Percentiles rank a stretch among this genome's conserved stretches.
Evolutionary conservation across 1,284 basidiomycete species (phyloP).

Genomic region (Omphalotus olearius): DNA sequence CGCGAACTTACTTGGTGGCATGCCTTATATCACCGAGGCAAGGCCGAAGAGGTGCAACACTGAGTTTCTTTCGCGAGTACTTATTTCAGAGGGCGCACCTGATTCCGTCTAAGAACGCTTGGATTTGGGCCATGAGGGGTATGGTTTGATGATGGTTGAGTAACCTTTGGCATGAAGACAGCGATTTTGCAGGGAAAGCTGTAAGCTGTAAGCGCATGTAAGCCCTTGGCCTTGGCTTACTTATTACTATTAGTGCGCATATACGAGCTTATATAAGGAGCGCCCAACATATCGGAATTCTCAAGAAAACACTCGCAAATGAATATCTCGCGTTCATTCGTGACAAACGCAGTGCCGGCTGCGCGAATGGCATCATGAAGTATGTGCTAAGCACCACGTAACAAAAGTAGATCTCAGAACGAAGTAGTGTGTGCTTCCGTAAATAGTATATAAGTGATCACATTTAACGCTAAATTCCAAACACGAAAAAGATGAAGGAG

Average conservation of each 20-base stretch:
- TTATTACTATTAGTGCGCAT: too few relatives aligned
- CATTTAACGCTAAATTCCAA: background rate
- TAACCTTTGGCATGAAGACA: slow-evolving; percentile 30
- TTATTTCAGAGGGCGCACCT: slow-evolving; percentile 30
- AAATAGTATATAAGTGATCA: background rate
- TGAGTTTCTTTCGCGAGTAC: background rate
- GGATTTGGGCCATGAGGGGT: slow-evolving; percentile 31
- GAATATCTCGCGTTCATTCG: background rate
- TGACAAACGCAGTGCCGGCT: too few relatives aligned
- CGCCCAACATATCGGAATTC: too few relatives aligned
- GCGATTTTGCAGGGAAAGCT: background rate
- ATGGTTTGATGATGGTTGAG: slow-evolving; percentile 24
- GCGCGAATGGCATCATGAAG: too few relatives aligned
- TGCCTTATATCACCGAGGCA: slow-evolving; percentile 28
- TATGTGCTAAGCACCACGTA: too few relatives aligned
- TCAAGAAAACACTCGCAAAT: background rate
- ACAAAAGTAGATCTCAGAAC: background rate
- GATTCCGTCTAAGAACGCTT: slow-evolving; percentile 56
- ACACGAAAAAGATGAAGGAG: slow-evolving; percentile 11
- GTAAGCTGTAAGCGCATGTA: too few relatives aligned
- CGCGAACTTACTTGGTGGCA: slow-evolving; percentile 40
- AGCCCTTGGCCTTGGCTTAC: too few relatives aligned
- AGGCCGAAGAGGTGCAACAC: slow-evolving; percentile 5
- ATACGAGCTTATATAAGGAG: too few relatives aligned
- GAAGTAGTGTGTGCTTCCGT: background rate